phyloP scores from a whole-genome alignment of 2,329 filamentous ascomycete genomes.

The Aspergillus floridensis region DNA sequence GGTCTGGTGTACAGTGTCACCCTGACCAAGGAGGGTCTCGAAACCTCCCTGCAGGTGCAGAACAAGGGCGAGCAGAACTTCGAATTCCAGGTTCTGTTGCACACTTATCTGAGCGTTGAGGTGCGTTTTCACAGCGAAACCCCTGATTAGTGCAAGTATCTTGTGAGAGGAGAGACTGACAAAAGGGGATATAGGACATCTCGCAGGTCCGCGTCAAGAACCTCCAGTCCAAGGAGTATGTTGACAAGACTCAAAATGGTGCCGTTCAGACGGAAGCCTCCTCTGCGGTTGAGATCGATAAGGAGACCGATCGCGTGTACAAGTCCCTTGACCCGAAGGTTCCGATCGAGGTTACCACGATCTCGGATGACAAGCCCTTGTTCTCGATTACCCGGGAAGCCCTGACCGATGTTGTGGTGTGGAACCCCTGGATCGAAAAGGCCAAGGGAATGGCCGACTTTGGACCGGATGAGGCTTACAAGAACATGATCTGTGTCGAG shows the following conservation, averaged over 20 bases:
- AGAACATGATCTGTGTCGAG: slow-evolving; percentile 93
- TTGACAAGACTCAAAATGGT: slow-evolving; percentile 76
- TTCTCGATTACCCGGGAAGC: slow-evolving; percentile 81
- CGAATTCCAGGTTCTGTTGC: slow-evolving; percentile 87
- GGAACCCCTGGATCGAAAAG: slow-evolving; percentile 95
- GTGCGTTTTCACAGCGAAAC: slow-evolving; percentile 51
- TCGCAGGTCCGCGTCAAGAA: slow-evolving; percentile 68
- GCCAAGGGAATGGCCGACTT: slow-evolving; percentile 81
- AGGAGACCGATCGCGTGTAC: slow-evolving; percentile 88
- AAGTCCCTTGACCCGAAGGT: slow-evolving; percentile 56
- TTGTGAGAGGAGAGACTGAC: neutral
- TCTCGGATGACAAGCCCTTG: slow-evolving; percentile 56
- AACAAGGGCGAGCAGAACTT: slow-evolving; percentile 82
- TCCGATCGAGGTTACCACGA: slow-evolving; percentile 35
- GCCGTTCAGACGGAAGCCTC: slow-evolving; percentile 64
- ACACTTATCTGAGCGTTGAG: slow-evolving; percentile 81
- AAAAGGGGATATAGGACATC: slow-evolving; percentile 64
- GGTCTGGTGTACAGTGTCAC: slow-evolving; percentile 92
- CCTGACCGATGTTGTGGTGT: slow-evolving; percentile 83
- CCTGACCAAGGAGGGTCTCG: slow-evolving; percentile 69
- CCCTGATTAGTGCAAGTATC: no score
- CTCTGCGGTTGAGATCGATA: slow-evolving; percentile 64
- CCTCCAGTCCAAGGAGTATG: slow-evolving; percentile 71
- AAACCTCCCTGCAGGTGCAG: slow-evolving; percentile 79
- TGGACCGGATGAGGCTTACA: slow-evolving; percentile 81